Conservation (phyloP, 1,284 basidiomycete genomes). For the Cryptococcus floricola region DNA sequence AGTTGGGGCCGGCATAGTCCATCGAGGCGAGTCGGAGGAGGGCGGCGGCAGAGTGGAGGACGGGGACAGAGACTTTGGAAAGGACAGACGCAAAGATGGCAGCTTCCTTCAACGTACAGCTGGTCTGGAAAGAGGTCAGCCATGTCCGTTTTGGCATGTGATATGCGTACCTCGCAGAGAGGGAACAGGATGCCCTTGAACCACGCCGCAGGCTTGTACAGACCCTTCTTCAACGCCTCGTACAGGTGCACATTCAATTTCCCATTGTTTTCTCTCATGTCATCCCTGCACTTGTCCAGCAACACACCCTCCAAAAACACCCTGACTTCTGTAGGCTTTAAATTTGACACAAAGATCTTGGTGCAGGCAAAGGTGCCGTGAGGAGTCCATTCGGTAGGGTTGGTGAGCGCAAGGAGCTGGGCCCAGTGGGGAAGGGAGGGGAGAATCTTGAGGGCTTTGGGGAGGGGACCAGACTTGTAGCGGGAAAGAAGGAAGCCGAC, state of each 20-base stretch:
- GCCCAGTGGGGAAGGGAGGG: constrained; percentile 96
- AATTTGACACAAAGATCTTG: constrained; percentile 90
- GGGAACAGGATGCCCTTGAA: constrained; percentile 99
- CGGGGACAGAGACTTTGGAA: constrained; percentile 86
- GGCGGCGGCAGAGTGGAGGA: constrained; percentile 94
- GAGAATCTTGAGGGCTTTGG: constrained; percentile 97
- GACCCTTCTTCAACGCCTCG: constrained; percentile 80
- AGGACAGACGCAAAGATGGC: constrained; percentile 91
- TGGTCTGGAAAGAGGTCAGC: constrained; percentile 51
- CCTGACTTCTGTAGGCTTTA: constrained; percentile 94
- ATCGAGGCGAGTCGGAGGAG: constrained; percentile 89
- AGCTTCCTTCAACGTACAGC: constrained; percentile 90
- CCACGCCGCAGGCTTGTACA: constrained; percentile 97
- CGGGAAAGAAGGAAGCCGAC: constrained; percentile 80
- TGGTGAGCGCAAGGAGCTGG: constrained; percentile 86
- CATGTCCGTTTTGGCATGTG: not conserved
- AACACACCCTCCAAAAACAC: constrained; percentile 90
- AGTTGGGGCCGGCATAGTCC: constrained; percentile 95
- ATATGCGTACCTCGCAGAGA: constrained; percentile 69
- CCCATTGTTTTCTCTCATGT: constrained; percentile 69
- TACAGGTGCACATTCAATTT: constrained; percentile 94
- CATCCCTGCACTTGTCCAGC: constrained; percentile 83
- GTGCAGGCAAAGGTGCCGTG: constrained; percentile 94
- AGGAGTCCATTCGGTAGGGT: constrained; percentile 90
- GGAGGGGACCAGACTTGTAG: constrained; percentile 93